A percentile compares a stretch with the other conserved stretches of the same genome.
These are phyloP conservation scores for Pichia cactophila DNA, from an alignment of 1,139 yeast species.

Conservation along the genomic window DNA sequence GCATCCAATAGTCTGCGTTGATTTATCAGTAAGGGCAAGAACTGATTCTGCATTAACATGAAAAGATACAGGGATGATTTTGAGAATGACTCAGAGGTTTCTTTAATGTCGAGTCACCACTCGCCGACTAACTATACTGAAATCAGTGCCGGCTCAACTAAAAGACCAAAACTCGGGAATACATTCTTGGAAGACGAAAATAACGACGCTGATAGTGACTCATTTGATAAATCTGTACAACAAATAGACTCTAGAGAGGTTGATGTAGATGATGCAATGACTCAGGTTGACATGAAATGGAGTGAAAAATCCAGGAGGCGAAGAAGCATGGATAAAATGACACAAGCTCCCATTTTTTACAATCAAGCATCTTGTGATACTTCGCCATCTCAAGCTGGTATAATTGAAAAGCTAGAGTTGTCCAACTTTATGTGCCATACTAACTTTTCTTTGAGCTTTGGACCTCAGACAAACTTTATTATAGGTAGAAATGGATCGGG, in stretches of 20 bases:
- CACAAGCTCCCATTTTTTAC: slow-evolving; percentile 16
- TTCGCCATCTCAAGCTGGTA: slow-evolving; percentile 42
- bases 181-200: background rate
- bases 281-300: slow-evolving; percentile 22
- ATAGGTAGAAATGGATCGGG: slow-evolving; percentile 96
- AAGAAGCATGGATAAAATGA: slow-evolving; percentile 21
- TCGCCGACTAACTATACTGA: background rate
- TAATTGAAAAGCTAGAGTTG: slow-evolving; percentile 48
- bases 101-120: background rate
- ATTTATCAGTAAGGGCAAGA: no score
- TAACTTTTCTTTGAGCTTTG: slow-evolving; percentile 65
- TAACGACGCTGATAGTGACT: background rate
- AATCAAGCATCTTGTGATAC: slow-evolving; percentile 13
- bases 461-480: slow-evolving; percentile 82
- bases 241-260: background rate
- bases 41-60: background rate
- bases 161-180: background rate
- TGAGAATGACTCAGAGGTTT: background rate
- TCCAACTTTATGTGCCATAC: slow-evolving; percentile 82
- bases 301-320: slow-evolving; percentile 10
- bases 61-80: background rate
- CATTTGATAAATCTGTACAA: background rate
- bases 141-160: background rate
- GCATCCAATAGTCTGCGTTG: background rate
- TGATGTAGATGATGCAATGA: slow-evolving; percentile 23